Evolutionary conservation across 2,329 filamentous ascomycete species (phyloP).

Genomic region (Eutypa lata): DNA sequence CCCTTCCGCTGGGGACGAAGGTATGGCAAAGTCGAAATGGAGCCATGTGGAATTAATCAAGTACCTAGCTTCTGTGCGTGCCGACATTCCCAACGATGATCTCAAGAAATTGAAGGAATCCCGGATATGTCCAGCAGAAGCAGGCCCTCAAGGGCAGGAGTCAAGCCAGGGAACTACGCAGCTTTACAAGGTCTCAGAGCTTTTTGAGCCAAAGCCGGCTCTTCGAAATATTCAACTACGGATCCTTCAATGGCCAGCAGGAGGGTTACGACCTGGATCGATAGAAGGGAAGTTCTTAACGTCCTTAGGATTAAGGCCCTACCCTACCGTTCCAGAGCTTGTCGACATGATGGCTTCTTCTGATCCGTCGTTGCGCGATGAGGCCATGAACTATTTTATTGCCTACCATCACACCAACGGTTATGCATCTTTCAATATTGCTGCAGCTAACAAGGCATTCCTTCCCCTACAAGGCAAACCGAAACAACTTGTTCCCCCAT

Average conservation of each 20-base stretch:
- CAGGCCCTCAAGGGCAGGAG: conserved; percentile 53
- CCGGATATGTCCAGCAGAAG: conserved; percentile 78
- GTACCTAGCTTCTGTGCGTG: conserved; percentile 84
- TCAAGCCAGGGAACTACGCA: conserved; percentile 47
- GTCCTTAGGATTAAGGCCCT: conserved; percentile 67
- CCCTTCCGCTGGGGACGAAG: conserved; percentile 48
- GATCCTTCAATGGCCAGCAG: conserved; percentile 77
- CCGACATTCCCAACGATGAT: conserved; percentile 83
- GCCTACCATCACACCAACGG: conserved; percentile 73
- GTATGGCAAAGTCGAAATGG: conserved; percentile 62
- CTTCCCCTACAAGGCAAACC: conserved; percentile 71
- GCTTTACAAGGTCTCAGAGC: conserved; percentile 70
- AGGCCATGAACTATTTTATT: conserved; percentile 79
- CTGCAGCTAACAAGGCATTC: conserved; percentile 53
- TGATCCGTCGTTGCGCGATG: conserved; percentile 57
- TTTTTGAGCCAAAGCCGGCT: conserved; percentile 75
- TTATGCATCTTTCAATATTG: conserved; percentile 65
- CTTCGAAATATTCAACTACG: conserved; percentile 70
- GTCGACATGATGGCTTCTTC: conserved; percentile 72
- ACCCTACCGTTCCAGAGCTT: conserved; percentile 70
- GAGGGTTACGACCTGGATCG: conserved; percentile 61
- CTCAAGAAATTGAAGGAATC: conserved; percentile 74
- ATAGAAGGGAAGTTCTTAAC: conserved; percentile 73
- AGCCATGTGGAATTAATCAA: conserved; percentile 94
- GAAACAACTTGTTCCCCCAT: conserved; percentile 65